A percentile compares a stretch with the other conserved stretches of the same genome.
Evolutionary conservation across 2,329 filamentous ascomycete species (phyloP).

Genomic region (Pyrenophora graminea): DNA sequence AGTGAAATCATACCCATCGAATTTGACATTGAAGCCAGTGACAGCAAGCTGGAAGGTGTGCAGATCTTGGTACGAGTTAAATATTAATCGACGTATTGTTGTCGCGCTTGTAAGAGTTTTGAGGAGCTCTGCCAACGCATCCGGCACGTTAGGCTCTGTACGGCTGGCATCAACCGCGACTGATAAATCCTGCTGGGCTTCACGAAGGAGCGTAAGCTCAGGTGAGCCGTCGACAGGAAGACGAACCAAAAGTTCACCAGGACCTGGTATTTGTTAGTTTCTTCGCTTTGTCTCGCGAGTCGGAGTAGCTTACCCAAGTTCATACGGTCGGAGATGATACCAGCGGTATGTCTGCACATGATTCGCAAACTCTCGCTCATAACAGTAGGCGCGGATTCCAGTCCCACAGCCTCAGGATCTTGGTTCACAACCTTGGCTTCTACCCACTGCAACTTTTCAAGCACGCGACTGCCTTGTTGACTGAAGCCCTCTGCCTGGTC

Average conservation of each 20-base stretch:
- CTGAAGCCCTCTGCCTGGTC: constrained; percentile 52
- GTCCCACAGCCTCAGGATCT: constrained; percentile 59
- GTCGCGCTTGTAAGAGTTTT: constrained; percentile 60
- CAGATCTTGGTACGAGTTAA: constrained; percentile 58
- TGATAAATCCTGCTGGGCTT: constrained; percentile 76
- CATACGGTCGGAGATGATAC: constrained; percentile 79
- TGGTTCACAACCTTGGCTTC: constrained; percentile 73
- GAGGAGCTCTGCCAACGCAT: constrained; percentile 67
- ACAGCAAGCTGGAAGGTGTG: constrained; percentile 79
- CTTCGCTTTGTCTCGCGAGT: neutral
- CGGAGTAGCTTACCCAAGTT: constrained; percentile 63
- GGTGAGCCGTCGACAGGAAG: constrained; percentile 47
- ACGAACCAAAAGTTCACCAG: constrained; percentile 53
- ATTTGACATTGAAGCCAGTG: constrained; percentile 74
- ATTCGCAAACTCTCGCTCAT: constrained; percentile 77
- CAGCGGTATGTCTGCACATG: constrained; percentile 74
- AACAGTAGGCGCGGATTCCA: constrained; percentile 67
- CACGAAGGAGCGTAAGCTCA: constrained; percentile 56
- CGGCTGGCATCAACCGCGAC: constrained; percentile 64
- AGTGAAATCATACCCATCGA: constrained; percentile 35
- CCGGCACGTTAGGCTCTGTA: constrained; percentile 52
- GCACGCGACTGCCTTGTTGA: constrained; percentile 46
- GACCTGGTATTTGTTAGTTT: constrained; percentile 27
- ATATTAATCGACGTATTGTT: constrained; percentile 70
- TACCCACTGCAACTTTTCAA: constrained; percentile 63